Evolutionary conservation across 2,329 filamentous ascomycete genomes (phyloP), one percentile per base, ranked within the genome.

Genomic region (Calonectria ilicicola): DNA sequence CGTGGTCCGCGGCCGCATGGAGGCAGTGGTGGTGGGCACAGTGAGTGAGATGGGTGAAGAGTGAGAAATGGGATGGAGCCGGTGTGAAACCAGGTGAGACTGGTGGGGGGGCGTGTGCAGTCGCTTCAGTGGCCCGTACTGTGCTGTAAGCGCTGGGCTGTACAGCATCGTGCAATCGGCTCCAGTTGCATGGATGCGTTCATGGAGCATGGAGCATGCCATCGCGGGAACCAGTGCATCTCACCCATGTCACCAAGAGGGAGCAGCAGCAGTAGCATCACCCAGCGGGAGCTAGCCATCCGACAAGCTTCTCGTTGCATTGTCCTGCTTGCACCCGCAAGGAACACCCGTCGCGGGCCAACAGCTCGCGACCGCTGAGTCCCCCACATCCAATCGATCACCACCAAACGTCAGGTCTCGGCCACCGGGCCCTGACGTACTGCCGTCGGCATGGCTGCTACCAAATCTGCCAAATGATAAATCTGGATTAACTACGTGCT

Each of bases 1-100:
- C 66, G 66, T 51, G 66, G 66, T 47, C 66, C 53, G 60, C 35
- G 66, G 66, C 27, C 56, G 66, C 66, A 68, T 68, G 21, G 66
- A 68, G 66, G 66, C 66, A 62, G 66, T 68, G 66, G 66, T 68
- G 66, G 53, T 58, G 29, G 53, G 53, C 53, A 68, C 44, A 62
- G 14, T 49, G 23, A 35, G 35, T 14, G 32, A 23, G 19, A 27
- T 23, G 38, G 49, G 35, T 19, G 65, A 44, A 8, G 9, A 35
- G 65, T 49, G 65, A 49, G 53, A 49, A 10, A 19, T 35, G 53
- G 53, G 21, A 66, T 42, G 35, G 58, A 62, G 35, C 47, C 51
- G 32, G 65, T 44, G 65, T 60, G 53, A 60, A 44, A 62, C 35
- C 42, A 46, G 47, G 35, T 53, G 47, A 51, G 35, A 58, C 53